Base-by-base conservation (phyloP, 2,329 filamentous ascomycete genomes). In the Ophiognomonia clavigignenti-juglandacearum region DNA sequence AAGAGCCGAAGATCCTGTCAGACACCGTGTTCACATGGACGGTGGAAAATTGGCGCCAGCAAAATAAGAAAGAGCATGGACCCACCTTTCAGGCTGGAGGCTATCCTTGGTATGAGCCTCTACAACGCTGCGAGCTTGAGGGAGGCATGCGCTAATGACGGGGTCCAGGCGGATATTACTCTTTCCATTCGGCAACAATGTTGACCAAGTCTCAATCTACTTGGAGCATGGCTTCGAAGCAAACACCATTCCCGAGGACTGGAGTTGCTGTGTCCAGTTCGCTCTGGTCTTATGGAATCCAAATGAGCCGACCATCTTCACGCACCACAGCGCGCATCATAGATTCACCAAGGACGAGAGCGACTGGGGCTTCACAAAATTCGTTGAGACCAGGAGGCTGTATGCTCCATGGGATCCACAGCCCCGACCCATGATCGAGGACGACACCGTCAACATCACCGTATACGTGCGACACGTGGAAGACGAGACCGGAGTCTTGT, bases 351-450 rank as follows among this genome's bases (percentile, higher is more conserved):
- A 87, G 54, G 93, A 97, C 36, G 93, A 98, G 66, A 90, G 89
- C 20, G 93, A 98, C 60, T 98, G 93, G 93, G 93, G 93, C 1
- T 98, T 98, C 65, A 98, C 93, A n/a, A 77, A 92, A 47, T 98
- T 97, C 62, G 83, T 90, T 11, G 93, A 97, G 64, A 77, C 95
- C 41, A 79, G 89, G 45, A 85, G 83, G 59, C 85, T 97, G 64
- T 95, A 96, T 62, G 85, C 84, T 51, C 73, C 83, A 27, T 95
- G 86, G 79, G 86, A 93, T 48, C 80, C 82, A 19, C 71, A 73
- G 19, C 71, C 67, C 31, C 78, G 86, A 48, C 88, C 86, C 8
- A 75, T 95, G 55, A 78, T 90, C 16, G 88, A 95, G 61, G 81
- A 88, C 58, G 86, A 92, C 48, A 69, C 73, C 7, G 86, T 83